Base-by-base conservation (phyloP, 495 filamentous ascomycete genomes). In the Lasiosphaeria hispida region DNA sequence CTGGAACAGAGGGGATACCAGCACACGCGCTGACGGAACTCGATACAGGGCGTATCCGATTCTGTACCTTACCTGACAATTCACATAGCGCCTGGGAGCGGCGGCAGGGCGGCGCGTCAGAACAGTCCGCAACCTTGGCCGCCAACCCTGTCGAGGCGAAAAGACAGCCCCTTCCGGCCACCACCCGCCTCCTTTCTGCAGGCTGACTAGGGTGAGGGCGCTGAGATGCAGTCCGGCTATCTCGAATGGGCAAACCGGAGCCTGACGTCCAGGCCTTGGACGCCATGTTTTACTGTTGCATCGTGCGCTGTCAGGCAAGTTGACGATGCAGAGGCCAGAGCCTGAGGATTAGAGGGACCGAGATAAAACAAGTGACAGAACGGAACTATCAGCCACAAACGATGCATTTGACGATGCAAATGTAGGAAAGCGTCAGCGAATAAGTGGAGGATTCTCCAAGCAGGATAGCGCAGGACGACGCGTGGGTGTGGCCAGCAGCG, bases 201-300 rank as follows among this genome's bases (percentile, higher is more conserved):
- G 57, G 17, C 49, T 38, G 17, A 14, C 40, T 30, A 41, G 53
- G 53, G 43, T 41, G 23, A 44, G 13, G 55, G 14, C 38, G 51
- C 35, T 47, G 53, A 39, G 41, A 55, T 45, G 53, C 48, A 51
- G 41, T 15, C 47, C 58, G 62, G 62, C 58, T 58, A 56, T 45
- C 62, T 57, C 48, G 15, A 61, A 61, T 34, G 15, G 58, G 62
- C 36, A 64, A 64, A 41, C 62, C 62, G 62, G 57, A 17, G 14
- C 36, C 39, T 52, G 18, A n/a, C 30, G 14, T 53, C 41, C 57
- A 48, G 44, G 47, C 52, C 47, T 50, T 30, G 19, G 19, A 41
- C 40, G 52, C 62, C 55, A 58, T 47, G 49, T 57, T 58, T 53
- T 56, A 36, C 33, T 30, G 58, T 59, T 49, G 50, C 58, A 61